Conservation (phyloP, 2,329 filamentous ascomycete species). For the Cylindrodendrum hubeiense region DNA sequence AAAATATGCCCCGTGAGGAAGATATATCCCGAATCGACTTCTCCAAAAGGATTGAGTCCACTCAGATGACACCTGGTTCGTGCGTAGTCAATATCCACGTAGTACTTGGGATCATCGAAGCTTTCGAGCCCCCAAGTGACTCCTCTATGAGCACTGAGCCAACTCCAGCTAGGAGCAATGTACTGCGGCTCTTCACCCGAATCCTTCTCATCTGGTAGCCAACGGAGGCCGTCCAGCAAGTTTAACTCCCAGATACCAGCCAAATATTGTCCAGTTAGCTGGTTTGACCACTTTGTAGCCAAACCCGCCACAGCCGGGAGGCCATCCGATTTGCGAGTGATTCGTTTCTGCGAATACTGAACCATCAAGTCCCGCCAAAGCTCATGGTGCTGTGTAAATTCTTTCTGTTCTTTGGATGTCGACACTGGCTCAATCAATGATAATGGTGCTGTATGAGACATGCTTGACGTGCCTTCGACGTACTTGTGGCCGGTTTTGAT, state of each 20-base stretch:
- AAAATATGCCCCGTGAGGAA: conserved; percentile 35
- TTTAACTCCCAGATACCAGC: conserved; percentile 43
- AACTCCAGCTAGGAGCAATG: conserved; percentile 43
- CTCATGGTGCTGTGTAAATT: conserved; percentile 31
- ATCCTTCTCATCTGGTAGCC: conserved; percentile 33
- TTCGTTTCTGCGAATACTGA: conserved; percentile 38
- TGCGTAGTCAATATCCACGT: conserved; percentile 22
- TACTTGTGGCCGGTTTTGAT: conserved; percentile 39
- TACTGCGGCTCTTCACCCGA: conserved; percentile 3
- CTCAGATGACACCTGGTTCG: conserved; percentile 27
- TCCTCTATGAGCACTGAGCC: conserved; percentile 39
- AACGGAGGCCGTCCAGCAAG: conserved; percentile 32
- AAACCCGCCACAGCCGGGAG: conserved; percentile 43
- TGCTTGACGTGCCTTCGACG: conserved; percentile 23
- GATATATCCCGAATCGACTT: conserved; percentile 33
- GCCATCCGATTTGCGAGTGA: conserved; percentile 37
- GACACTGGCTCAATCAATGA: too few species aligned
- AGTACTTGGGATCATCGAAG: conserved; percentile 3
- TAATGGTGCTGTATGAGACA: neutral
- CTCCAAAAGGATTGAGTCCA: conserved; percentile 32
- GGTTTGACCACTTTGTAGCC: conserved; percentile 33
- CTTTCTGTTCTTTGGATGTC: neutral
- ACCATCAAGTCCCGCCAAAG: conserved; percentile 41
- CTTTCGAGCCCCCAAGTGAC: conserved; percentile 35
- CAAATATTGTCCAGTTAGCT: conserved; percentile 36